Evolutionary conservation across 2,329 filamentous ascomycete species (phyloP).

Genomic region (Pyrenochaeta sp.): DNA sequence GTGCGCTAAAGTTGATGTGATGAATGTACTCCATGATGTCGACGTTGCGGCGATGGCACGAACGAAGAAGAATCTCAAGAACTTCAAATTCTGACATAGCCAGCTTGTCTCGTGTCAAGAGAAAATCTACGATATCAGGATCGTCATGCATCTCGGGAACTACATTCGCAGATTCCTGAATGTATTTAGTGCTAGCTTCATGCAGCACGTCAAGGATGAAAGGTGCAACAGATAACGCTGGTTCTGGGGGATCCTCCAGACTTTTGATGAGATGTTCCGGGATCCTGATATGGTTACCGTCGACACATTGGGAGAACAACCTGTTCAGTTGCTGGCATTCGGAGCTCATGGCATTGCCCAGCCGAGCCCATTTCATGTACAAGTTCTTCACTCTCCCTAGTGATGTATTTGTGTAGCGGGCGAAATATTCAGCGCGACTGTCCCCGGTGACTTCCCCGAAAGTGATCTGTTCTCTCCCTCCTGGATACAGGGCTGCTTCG

Average conservation of each 20-base stretch:
- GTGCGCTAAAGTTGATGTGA: slow-evolving; percentile 21
- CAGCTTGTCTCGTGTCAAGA: slow-evolving; percentile 45
- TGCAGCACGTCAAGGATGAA: slow-evolving; percentile 53
- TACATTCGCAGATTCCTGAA: slow-evolving; percentile 13
- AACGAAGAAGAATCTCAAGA: slow-evolving; percentile 40
- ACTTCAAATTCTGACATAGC: slow-evolving; percentile 51
- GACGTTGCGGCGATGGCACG: slow-evolving; percentile 43
- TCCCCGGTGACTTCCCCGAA: slow-evolving; percentile 50
- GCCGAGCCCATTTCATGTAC: slow-evolving; percentile 52
- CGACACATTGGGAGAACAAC: slow-evolving; percentile 53
- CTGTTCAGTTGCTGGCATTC: slow-evolving; percentile 54
- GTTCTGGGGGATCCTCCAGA: slow-evolving; percentile 30
- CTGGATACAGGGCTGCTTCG: slow-evolving; percentile 51
- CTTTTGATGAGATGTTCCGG: slow-evolving; percentile 36
- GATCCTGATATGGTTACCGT: slow-evolving; percentile 51
- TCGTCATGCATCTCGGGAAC: slow-evolving; percentile 18
- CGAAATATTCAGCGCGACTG: slow-evolving; percentile 51
- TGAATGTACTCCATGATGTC: slow-evolving; percentile 32
- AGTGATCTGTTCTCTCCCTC: slow-evolving; percentile 45
- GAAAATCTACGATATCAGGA: slow-evolving; percentile 39
- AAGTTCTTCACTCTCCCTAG: slow-evolving; percentile 52
- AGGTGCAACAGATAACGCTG: slow-evolving; percentile 16
- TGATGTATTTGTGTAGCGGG: slow-evolving; percentile 50
- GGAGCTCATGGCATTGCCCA: slow-evolving; percentile 46
- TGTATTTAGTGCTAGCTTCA: slow-evolving; percentile 26